Evolutionary conservation across 768 basidiomycete genomes (phyloP).

Genomic region (Lenzites betulinus): DNA sequence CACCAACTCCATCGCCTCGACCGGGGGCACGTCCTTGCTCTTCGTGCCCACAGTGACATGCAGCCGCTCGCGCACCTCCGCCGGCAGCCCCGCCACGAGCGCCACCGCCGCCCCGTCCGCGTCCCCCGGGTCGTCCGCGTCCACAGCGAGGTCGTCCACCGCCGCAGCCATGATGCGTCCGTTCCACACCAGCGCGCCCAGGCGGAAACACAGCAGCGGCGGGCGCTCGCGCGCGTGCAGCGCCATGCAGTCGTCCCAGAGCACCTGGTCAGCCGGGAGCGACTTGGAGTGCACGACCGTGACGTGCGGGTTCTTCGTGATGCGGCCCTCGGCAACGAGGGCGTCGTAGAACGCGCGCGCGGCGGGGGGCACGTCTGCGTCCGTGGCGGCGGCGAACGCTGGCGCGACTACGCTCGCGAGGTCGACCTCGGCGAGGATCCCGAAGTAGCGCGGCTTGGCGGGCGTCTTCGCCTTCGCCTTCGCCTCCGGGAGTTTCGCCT

Average conservation of each 20-base stretch:
- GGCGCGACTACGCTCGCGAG: constrained; percentile 49
- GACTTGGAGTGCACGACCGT: constrained; percentile 78
- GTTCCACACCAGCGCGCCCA: constrained; percentile 74
- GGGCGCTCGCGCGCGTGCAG: constrained; percentile 42
- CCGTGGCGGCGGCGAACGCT: constrained; percentile 39
- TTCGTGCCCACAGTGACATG: constrained; percentile 90
- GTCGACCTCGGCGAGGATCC: constrained; percentile 73
- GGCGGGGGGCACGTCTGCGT: constrained; percentile 32
- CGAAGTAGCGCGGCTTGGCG: constrained; percentile 69
- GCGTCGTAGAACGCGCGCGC: constrained; percentile 49
- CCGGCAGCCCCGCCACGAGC: constrained; percentile 51
- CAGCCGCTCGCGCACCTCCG: constrained; percentile 50
- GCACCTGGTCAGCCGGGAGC: constrained; percentile 33
- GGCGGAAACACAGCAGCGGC: constrained; percentile 60
- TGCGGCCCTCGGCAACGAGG: constrained; percentile 47
- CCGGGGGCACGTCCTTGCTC: constrained; percentile 49
- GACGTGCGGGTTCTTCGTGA: constrained; percentile 73
- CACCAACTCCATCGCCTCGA: constrained; percentile 74
- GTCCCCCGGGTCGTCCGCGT: constrained; percentile 32
- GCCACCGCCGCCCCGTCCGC: constrained; percentile 41
- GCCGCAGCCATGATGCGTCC: constrained; percentile 78
- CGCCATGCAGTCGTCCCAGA: constrained; percentile 55
- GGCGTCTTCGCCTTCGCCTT: constrained; percentile 5
- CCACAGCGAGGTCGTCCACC: constrained; percentile 57
- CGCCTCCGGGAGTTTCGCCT: constrained; percentile 11